phyloP scores from a whole-genome alignment of 345 rosid species.

The Aquilaria sinensis region DNA sequence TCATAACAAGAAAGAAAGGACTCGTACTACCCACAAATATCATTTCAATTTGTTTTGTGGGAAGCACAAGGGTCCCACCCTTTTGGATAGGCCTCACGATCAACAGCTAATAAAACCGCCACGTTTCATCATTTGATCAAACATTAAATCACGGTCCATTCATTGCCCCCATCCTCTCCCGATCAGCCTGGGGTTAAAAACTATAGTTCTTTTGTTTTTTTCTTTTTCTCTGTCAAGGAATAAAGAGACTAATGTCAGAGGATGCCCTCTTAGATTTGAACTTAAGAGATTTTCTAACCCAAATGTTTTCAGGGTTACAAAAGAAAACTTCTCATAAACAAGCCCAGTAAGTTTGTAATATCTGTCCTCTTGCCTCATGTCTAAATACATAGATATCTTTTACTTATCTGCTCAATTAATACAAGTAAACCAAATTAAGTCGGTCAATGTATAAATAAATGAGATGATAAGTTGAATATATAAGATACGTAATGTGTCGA shows the following conservation, averaged over 20 bases:
- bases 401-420: too few relatives aligned
- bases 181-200: too few relatives aligned
- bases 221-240: neutral
- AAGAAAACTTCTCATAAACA: too few relatives aligned
- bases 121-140: slow-evolving; percentile 3
- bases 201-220: neutral
- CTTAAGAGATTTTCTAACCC: neutral
- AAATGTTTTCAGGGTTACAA: neutral
- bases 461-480: too few relatives aligned
- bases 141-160: neutral
- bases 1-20: neutral
- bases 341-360: too few relatives aligned
- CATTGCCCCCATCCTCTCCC: neutral
- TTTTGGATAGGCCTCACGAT: slow-evolving; percentile 11
- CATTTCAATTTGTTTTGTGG: neutral
- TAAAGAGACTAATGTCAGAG: neutral
- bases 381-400: too few relatives aligned
- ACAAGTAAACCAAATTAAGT: too few relatives aligned
- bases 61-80: slow-evolving; percentile 18
- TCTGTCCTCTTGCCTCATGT: too few relatives aligned
- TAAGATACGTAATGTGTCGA: too few relatives aligned
- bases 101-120: slow-evolving; percentile 5
- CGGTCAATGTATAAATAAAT: too few relatives aligned
- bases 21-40: neutral
- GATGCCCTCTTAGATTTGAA: too few relatives aligned